A percentile compares a stretch with the other conserved stretches of the same genome.
These are phyloP conservation scores for Quillaja saponaria DNA, from an alignment of 306 rosid genomes.

Conservation along the genomic window DNA sequence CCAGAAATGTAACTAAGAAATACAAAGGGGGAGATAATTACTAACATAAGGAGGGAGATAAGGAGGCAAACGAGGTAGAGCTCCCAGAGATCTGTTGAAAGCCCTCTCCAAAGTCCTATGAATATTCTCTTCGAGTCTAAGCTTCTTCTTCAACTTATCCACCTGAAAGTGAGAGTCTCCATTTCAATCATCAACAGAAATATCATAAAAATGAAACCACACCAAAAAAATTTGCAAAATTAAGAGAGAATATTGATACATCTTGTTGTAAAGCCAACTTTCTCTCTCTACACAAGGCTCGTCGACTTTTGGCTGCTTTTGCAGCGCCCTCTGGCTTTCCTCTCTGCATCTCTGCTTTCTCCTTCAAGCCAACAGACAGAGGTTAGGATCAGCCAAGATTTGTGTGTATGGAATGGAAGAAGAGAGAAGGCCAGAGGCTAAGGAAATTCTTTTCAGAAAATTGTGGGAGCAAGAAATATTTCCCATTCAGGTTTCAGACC, in stretches of 20 bases:
- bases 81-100: conserved; percentile 84
- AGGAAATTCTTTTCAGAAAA: conserved; percentile 12
- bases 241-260: conserved; percentile 36
- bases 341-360: conserved; percentile 62
- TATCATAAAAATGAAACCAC: conserved; percentile 8
- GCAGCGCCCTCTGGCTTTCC: conserved; percentile 34
- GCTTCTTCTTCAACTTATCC: conserved; percentile 93
- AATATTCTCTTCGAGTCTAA: conserved; percentile 77
- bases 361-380: conserved; percentile 37
- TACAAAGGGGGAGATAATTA: conserved; percentile 19
- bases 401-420: no score
- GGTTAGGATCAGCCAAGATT: conserved; percentile 38
- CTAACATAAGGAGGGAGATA: conserved; percentile 81
- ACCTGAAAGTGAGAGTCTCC: conserved; percentile 52
- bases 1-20: conserved; percentile 1
- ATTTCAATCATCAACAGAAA: conserved; percentile 19
- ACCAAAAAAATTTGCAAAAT: background rate
- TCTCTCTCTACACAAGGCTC: conserved; percentile 49
- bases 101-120: conserved; percentile 89
- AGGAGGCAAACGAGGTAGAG: conserved; percentile 96
- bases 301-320: conserved; percentile 44
- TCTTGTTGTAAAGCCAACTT: conserved; percentile 81
- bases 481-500: conserved; percentile 11
- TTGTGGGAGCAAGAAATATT: conserved; percentile 11
- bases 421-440: no score